A percentile compares a stretch with the other conserved stretches of the same genome.
phyloP scores from a whole-genome alignment of 2,329 filamentous ascomycete species.

The Nannizziopsis arthrosporioides region DNA sequence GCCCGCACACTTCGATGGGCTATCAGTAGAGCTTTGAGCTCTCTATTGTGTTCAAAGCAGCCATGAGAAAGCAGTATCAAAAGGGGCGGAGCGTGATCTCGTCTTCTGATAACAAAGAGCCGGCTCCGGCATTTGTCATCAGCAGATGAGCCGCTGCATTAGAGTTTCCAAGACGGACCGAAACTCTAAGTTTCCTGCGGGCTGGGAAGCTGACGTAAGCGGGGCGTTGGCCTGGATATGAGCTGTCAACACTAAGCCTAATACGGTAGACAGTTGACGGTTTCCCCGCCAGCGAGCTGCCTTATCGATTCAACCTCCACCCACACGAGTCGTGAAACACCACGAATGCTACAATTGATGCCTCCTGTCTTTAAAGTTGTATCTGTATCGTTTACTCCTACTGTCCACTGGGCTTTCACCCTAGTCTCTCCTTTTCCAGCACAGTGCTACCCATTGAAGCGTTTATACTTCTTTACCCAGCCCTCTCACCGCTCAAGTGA shows the following conservation, averaged over 20 bases:
- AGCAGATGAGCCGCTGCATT: no score
- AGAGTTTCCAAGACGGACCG: neutral
- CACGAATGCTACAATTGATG: neutral
- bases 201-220: conserved; percentile 4
- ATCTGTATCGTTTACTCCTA: neutral
- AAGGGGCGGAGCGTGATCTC: no score
- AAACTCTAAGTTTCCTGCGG: conserved; percentile 1
- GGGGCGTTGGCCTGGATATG: conserved; percentile 32
- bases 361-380: neutral
- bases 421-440: no score
- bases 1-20: neutral
- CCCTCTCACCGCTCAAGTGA: conserved; percentile 1
- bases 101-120: no score
- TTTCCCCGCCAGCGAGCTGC: conserved; percentile 18
- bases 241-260: conserved; percentile 29
- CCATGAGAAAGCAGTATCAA: no score
- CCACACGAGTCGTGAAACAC: neutral
- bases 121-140: no score
- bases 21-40: neutral
- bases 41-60: no score
- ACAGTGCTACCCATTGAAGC: neutral
- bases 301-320: neutral
- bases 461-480: neutral
- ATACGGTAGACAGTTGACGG: conserved; percentile 32
- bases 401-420: neutral